Conservation (phyloP, 1,139 yeast species). For the Candida tropicalis region DNA sequence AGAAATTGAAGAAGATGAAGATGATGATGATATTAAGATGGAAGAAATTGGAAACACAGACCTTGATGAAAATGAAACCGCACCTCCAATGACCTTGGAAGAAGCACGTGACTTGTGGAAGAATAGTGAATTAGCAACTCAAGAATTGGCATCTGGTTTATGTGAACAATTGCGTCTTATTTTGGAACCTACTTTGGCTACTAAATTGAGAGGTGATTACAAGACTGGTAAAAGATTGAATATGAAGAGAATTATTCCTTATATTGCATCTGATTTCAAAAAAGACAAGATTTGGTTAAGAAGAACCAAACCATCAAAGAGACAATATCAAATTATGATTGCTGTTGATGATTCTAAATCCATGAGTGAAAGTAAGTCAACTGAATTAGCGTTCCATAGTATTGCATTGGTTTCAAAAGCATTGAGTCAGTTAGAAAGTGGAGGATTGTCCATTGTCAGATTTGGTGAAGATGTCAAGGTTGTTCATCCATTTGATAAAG, state of each 20-base stretch:
- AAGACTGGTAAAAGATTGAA: constrained; percentile 96
- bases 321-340: constrained; percentile 97
- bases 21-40: constrained; percentile 16
- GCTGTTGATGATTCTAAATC: constrained; percentile 97
- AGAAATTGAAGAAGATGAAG: constrained; percentile 24
- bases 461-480: constrained; percentile 86
- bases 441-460: constrained; percentile 86
- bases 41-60: constrained; percentile 33
- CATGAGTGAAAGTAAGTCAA: constrained; percentile 92
- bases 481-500: constrained; percentile 88
- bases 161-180: constrained; percentile 93
- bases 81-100: constrained; percentile 56
- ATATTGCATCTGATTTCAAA: constrained; percentile 95
- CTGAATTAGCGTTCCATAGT: constrained; percentile 90
- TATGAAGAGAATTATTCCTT: constrained; percentile 97
- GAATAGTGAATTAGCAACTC: constrained; percentile 77
- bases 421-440: constrained; percentile 89
- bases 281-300: constrained; percentile 98
- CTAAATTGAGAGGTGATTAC: constrained; percentile 92
- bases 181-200: constrained; percentile 92
- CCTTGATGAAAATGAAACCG: constrained; percentile 21
- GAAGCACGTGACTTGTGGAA: constrained; percentile 83
- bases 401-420: constrained; percentile 95
- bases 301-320: constrained; percentile 95
- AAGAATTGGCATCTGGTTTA: constrained; percentile 81